Evolutionary conservation across 495 filamentous ascomycete species (phyloP).

Genomic region (Xylaria curta): DNA sequence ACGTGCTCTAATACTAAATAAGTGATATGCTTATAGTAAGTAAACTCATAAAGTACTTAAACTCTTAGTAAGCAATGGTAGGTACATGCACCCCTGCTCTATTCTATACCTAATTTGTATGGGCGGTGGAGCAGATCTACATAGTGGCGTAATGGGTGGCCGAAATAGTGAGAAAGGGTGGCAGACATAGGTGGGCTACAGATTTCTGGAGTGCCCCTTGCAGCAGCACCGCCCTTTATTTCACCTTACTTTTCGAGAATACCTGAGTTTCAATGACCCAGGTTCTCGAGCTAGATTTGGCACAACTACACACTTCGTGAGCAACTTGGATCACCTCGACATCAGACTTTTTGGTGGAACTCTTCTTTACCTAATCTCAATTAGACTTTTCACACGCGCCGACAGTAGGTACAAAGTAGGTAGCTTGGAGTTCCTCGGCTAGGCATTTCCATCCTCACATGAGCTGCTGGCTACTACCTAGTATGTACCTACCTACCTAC

Average conservation of each 20-base stretch:
- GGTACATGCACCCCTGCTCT: too few relatives aligned
- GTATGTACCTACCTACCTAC: neutral
- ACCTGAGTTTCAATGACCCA: neutral
- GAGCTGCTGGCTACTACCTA: neutral
- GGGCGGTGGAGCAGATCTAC: too few relatives aligned
- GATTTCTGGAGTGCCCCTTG: constrained; percentile 20
- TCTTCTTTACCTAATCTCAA: neutral
- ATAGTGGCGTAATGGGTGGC: too few relatives aligned
- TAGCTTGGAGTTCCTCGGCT: neutral
- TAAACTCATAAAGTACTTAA: too few relatives aligned
- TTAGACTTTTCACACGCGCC: neutral
- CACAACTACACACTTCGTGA: neutral
- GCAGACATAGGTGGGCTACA: too few relatives aligned
- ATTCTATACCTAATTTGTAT: too few relatives aligned
- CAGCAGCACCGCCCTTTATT: constrained; percentile 10
- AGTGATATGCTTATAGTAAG: too few relatives aligned
- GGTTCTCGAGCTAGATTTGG: neutral
- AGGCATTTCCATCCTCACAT: too few relatives aligned
- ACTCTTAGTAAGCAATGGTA: too few relatives aligned
- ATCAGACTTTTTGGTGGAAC: neutral
- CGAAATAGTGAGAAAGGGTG: too few relatives aligned
- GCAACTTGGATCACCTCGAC: neutral
- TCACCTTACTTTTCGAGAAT: neutral
- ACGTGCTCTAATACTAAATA: too few relatives aligned
- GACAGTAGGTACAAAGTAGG: neutral